These are phyloP conservation scores for Phaeoacremonium minimum DNA, from an alignment of 2,329 filamentous ascomycete species.

Conservation along the genomic window DNA sequence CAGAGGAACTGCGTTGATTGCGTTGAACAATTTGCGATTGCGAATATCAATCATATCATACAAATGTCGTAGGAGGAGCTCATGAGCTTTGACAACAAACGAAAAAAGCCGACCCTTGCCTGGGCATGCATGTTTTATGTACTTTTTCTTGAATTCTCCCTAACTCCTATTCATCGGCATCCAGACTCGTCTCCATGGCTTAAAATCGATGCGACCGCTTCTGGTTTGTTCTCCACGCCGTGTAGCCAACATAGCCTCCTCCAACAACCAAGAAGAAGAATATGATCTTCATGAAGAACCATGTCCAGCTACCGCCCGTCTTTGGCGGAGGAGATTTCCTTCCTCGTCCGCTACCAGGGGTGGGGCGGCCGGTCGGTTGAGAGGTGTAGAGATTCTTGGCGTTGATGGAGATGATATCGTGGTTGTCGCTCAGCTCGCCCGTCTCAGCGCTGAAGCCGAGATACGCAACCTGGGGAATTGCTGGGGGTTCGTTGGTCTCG, in stretches of 20 bases:
- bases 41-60: no score
- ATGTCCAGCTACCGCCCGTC: slow-evolving; percentile 50
- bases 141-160: no score
- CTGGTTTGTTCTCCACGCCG: slow-evolving; percentile 68
- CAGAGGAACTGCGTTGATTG: no score
- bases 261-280: slow-evolving; percentile 66
- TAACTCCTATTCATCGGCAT: no score
- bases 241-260: slow-evolving; percentile 82
- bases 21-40: no score
- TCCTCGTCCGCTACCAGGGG: slow-evolving; percentile 25
- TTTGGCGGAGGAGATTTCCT: slow-evolving; percentile 32
- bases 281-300: slow-evolving; percentile 75
- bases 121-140: no score
- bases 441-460: slow-evolving; percentile 84
- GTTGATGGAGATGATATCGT: slow-evolving; percentile 86
- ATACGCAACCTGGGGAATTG: slow-evolving; percentile 74
- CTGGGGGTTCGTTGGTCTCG: slow-evolving; percentile 63
- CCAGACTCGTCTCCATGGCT: no score
- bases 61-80: no score
- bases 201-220: slow-evolving; percentile 56
- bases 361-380: slow-evolving; percentile 39
- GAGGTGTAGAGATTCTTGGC: slow-evolving; percentile 83
- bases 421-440: slow-evolving; percentile 93
- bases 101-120: no score
- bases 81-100: no score